Conservation (phyloP, 1,139 yeast genomes). For the Geotrichum citri-aurantii region DNA sequence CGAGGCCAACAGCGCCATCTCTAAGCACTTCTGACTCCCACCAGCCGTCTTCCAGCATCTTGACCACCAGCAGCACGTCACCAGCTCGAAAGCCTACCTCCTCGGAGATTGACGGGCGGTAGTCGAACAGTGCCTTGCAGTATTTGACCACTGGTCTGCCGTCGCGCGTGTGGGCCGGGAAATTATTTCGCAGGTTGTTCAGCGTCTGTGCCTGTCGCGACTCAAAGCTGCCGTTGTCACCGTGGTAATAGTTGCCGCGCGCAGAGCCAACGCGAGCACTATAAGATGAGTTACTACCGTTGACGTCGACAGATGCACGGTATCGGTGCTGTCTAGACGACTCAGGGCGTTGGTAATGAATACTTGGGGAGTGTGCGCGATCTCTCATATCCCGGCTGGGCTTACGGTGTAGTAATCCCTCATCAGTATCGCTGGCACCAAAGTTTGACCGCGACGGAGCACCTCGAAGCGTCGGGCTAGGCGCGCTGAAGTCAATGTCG, state of each 20-base stretch:
- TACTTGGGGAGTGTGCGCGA: neutral
- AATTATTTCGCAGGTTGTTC: neutral
- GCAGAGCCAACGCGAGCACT: constrained; percentile 1
- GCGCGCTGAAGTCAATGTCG: neutral
- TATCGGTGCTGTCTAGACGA: neutral
- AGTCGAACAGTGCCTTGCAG: constrained; percentile 64
- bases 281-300: neutral
- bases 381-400: neutral
- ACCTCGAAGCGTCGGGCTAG: neutral
- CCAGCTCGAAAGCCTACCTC: constrained; percentile 71
- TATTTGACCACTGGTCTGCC: constrained; percentile 52
- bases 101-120: constrained; percentile 71
- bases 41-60: constrained; percentile 86
- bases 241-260: neutral
- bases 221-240: neutral
- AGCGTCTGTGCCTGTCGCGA: neutral
- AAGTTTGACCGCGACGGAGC: neutral
- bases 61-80: constrained; percentile 63
- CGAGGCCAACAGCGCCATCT: constrained; percentile 55
- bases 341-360: neutral
- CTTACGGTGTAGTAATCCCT: neutral
- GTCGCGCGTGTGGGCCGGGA: constrained; percentile 40
- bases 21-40: constrained; percentile 72
- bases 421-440: neutral
- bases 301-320: neutral